Base-by-base conservation (phyloP, 139 green algal genomes). In the Chlamydomonas incerta region DNA sequence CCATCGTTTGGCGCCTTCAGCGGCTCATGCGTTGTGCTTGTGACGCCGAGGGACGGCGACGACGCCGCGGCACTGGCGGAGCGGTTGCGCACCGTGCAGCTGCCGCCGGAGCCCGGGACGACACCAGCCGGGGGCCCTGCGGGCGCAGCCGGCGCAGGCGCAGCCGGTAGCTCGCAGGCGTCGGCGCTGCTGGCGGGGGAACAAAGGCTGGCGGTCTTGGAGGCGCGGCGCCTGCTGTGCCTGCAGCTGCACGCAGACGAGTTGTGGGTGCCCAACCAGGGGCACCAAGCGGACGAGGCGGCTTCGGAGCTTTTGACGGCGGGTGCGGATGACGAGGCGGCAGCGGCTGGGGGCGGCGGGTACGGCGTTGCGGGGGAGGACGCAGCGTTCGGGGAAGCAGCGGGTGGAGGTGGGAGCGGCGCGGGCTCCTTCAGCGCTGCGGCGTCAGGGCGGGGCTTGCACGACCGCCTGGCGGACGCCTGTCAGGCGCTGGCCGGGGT, bases 1-100 rank as follows among this genome's bases (percentile, higher is more conserved):
- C 72, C 72, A 0, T 79, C 72, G 6, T 65, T 63, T 47, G 72
- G 72, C 5, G 72, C 63, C 13, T 79, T 47, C 47, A 34, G 15
- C 33, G 72, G 72, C 37, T 65, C 72, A 29, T 65, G 72, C 47
- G 72, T 79, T 47, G 28, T 79, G 46, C 13, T 65, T 47, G 72
- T 41, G 15, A 18, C 24, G 14, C 72, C 72, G 15, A 3, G 13
- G 8, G 26, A 28, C 26, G 72, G 29, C 23, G 3, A 24, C 26
- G 72, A 79, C 14, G 47, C 46, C 46, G 72, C 20, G 47, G 72
- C 72, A 11, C 72, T 79, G 47, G 47, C 72, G 28, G 14, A 4
- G 28, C 15, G 3, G 10, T 47, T 79, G 72, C 72, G 34, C 33
- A 8, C 41, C 5, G 41, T 50, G 41, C 41, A 50, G 41, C 41